Percentiles rank a stretch among this genome's conserved stretches.
Conservation (phyloP, 2,329 filamentous ascomycete genomes). For the Endoconidiophora laricicola region DNA sequence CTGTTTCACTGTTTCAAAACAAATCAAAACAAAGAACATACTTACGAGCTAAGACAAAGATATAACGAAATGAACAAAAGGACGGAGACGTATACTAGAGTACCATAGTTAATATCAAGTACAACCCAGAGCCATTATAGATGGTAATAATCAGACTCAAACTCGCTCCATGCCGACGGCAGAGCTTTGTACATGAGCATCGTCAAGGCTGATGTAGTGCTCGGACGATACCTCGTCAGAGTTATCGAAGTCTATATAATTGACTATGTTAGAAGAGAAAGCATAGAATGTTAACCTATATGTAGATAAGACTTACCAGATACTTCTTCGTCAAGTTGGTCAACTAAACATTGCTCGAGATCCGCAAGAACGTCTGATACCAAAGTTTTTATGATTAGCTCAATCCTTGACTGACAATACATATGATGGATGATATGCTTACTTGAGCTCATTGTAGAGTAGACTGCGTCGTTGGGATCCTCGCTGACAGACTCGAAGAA, state of each 20-base stretch:
- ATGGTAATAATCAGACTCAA: not conserved
- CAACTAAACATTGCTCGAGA: slow-evolving; percentile 38
- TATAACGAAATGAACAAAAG: too few relatives aligned
- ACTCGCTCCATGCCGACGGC: not conserved
- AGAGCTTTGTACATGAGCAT: not conserved
- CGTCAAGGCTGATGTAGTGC: slow-evolving; percentile 4
- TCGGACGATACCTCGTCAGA: slow-evolving; percentile 3
- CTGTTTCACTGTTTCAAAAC: too few relatives aligned
- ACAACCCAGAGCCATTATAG: too few relatives aligned
- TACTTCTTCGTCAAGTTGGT: slow-evolving; percentile 41
- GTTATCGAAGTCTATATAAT: slow-evolving; percentile 4
- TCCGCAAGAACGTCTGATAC: slow-evolving; percentile 26
- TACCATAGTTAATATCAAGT: too few relatives aligned
- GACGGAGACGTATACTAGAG: too few relatives aligned
- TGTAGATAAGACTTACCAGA: slow-evolving; percentile 32
- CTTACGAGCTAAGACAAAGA: too few relatives aligned
- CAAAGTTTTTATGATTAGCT: not conserved
- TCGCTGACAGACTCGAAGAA: slow-evolving; percentile 24
- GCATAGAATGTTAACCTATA: too few relatives aligned
- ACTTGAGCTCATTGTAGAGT: slow-evolving; percentile 24
- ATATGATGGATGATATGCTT: slow-evolving; percentile 15
- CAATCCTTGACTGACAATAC: not conserved
- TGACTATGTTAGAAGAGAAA: not conserved
- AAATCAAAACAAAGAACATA: too few relatives aligned
- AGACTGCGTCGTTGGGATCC: slow-evolving; percentile 17